Base-by-base conservation (phyloP, 2,329 filamentous ascomycete genomes). In the Pseudocercospora macadamiae region DNA sequence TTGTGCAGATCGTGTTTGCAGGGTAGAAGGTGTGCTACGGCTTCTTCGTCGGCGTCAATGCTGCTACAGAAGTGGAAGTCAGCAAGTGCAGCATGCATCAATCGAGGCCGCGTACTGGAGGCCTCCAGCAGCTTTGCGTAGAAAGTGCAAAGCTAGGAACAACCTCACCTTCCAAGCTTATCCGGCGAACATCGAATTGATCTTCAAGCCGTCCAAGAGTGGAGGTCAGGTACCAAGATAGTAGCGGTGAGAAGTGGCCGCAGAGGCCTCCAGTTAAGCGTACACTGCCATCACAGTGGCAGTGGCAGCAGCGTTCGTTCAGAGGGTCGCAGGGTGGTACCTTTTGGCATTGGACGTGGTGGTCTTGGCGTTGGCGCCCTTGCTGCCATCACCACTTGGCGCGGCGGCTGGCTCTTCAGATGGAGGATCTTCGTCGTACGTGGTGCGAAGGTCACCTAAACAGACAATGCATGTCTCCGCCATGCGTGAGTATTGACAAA, bases 1-100 rank as follows among this genome's bases (percentile, higher is more conserved):
- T 99, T 89, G 78, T 99, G 95, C 68, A 99, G 82, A 68, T 93
- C 85, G 80, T 99, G 96, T 59, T 91, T 90, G 76, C 95, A 99
- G 47, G 91, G 88, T 60, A 87, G 73, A 25, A 88, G 71, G 70
- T 86, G 84, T 59, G 85, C 86, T 68, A 88, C 82, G 63, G 79
- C 69, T 57, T 83, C 81, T 59, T 80, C 76, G 61, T 83, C 79
- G 57, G 72, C 59, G 59, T 70, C 63, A 48, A 70, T 66, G 57
- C 70, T 74, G 58, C 23, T 25, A 25, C 21, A 26, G n/a, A n/a
- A n/a, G n/a, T n/a, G n/a, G n/a, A n/a, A n/a, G n/a, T n/a, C 4
- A 23, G 39, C 37, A 48, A 37, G 64, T 74, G n/a, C 55, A 74
- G 72, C 66, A 65, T 32, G 18, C n/a, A 28, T 63, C n/a, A 19